phyloP scores from a whole-genome alignment of 208 protist species.

The Perkinsela sp. region DNA sequence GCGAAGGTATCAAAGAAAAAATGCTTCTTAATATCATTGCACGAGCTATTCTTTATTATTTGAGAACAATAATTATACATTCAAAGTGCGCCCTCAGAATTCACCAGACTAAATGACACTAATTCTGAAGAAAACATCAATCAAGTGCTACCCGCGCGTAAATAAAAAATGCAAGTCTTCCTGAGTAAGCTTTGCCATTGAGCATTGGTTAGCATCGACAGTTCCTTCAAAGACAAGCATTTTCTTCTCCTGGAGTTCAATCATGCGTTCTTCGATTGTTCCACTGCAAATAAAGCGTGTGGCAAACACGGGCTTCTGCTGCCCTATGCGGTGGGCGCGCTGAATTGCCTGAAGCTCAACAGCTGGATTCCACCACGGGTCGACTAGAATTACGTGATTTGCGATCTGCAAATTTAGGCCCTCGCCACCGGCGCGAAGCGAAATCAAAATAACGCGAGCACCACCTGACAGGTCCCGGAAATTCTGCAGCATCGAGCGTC shows the following conservation, averaged over 20 bases:
- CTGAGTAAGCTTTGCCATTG: slow-evolving; percentile 32
- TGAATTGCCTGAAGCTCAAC: slow-evolving; percentile 30
- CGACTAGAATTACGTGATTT: slow-evolving; percentile 19
- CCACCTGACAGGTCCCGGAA: slow-evolving; percentile 27
- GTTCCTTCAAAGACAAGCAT: slow-evolving; percentile 71
- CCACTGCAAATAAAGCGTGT: slow-evolving; percentile 10
- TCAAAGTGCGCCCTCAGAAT: no score
- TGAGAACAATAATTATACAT: no score
- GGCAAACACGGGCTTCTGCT: slow-evolving; percentile 11
- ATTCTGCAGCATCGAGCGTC: slow-evolving; percentile 37
- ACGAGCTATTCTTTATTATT: no score
- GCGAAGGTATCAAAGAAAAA: no score
- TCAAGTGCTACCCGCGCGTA: no score
- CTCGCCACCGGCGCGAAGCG: slow-evolving; percentile 29
- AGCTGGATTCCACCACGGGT: slow-evolving; percentile 42
- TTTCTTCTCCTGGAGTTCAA: slow-evolving; percentile 70
- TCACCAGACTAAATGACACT: no score
- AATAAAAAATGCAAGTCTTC: slow-evolving; percentile 67
- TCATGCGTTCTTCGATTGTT: slow-evolving; percentile 64
- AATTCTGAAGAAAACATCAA: no score
- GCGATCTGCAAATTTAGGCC: slow-evolving; percentile 40
- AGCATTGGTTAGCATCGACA: slow-evolving; percentile 52
- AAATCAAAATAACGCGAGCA: slow-evolving; percentile 19
- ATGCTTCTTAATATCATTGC: no score
- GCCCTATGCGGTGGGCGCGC: slow-evolving; percentile 24